Percentiles rank a stretch among this genome's conserved stretches.
Conservation (phyloP, 495 filamentous ascomycete species). For the Neurospora tetrasperma region DNA sequence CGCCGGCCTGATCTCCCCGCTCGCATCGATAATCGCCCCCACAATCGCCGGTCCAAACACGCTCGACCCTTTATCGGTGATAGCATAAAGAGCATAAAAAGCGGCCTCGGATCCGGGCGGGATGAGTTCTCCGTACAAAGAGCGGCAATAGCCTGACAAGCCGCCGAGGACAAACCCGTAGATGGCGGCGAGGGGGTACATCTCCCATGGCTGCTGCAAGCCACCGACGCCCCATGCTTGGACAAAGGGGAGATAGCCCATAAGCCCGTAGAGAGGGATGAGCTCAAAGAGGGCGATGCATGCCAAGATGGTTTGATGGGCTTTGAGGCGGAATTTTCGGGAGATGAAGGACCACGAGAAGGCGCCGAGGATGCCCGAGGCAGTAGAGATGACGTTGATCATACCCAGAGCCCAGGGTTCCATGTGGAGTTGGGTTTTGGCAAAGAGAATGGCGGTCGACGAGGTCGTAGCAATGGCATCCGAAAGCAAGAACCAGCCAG, state of each 20-base stretch:
- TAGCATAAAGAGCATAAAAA: conserved; percentile 93
- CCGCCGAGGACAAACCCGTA: conserved; percentile 93
- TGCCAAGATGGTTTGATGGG: conserved; percentile 79
- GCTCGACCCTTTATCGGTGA: conserved; percentile 94
- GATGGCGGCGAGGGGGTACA: conserved; percentile 84
- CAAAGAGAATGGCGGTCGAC: conserved; percentile 90
- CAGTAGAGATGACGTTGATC: conserved; percentile 84
- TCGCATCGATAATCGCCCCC: conserved; percentile 78
- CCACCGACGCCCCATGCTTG: conserved; percentile 65
- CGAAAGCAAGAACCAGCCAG: conserved; percentile 87
- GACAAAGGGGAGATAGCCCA: conserved; percentile 82
- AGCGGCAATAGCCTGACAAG: conserved; percentile 86
- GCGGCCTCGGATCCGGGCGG: conserved; percentile 90
- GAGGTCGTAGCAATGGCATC: conserved; percentile 93
- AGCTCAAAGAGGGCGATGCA: conserved; percentile 85
- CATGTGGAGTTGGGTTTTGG: conserved; percentile 90
- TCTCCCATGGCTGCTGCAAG: conserved; percentile 89
- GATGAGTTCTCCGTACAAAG: conserved; percentile 83
- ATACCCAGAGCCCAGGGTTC: conserved; percentile 75
- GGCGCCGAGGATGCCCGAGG: conserved; percentile 73
- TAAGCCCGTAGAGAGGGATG: conserved; percentile 82
- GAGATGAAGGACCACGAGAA: conserved; percentile 82
- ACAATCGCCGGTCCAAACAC: conserved; percentile 93
- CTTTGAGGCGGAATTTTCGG: conserved; percentile 48
- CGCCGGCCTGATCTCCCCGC: conserved; percentile 82